Base-by-base conservation (phyloP, 768 basidiomycete genomes). In the Psilocybe sp. region DNA sequence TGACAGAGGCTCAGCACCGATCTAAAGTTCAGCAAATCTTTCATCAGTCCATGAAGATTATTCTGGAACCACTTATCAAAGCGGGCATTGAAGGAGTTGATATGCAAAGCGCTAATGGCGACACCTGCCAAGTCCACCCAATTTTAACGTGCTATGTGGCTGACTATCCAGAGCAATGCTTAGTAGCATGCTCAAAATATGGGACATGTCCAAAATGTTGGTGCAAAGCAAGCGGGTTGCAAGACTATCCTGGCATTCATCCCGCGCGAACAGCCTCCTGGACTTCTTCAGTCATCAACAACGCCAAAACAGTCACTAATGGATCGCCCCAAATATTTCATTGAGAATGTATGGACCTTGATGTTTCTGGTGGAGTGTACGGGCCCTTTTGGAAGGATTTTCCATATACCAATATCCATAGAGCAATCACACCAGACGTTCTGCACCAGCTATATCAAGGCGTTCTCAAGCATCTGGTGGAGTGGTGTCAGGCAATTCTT, bases 371-470 rank as follows among this genome's bases (percentile, higher is more conserved):
- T 12, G 37, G 46, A 4, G 41, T 55, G 11, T 50, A 42, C 28
- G 15, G 41, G 12, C 55, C 55, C 12, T 60, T 60, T 15, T 57
- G 56, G 56, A 13, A 49, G 12, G 43, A 51, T 16, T 44, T 60
- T 42, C 56, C 56, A 3, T 37, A 40, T 15, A 19, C 23, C 40
- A 44, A 60, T 31, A 60, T 60, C 18, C 46, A 53, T 28, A 11
- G 42, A 8, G 12, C 48, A 2, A 55, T 60, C 2, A 60, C 59
- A 0, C 59, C 56, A 3, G 56, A 60, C 13, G 28, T 60, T 10
- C 47, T 60, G 0, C 56, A 60, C 16, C 59, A 60, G 16, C 28
- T 60, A 0, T 53, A 57, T 20, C 53, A 60, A 45, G 59, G 59
- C 1, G 38, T 59, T 6, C 19, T 59, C 45, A 55, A 55, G 20